These are phyloP conservation scores for Gymnopus androsaceus DNA, from an alignment of 1,284 basidiomycete genomes.

Conservation along the genomic window DNA sequence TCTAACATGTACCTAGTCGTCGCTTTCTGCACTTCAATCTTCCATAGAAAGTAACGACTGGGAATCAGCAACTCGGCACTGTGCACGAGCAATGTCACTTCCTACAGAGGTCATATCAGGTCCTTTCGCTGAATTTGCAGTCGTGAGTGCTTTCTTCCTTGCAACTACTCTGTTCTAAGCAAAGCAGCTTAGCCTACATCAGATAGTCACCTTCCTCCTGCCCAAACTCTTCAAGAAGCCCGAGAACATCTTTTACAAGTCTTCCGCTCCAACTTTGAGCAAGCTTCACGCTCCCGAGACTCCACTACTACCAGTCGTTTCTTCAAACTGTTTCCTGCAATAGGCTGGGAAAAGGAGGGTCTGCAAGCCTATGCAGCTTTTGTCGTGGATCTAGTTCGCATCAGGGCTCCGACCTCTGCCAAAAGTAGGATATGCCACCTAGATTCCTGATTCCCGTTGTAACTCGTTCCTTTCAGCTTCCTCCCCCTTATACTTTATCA, in stretches of 20 bases:
- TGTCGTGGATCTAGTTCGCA: conserved; percentile 87
- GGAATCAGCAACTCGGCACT: conserved; percentile 92
- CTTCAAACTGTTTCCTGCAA: conserved; percentile 95
- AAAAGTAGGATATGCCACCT: conserved; percentile 61
- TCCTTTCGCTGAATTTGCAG: conserved; percentile 83
- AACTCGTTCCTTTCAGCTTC: conserved; percentile 57
- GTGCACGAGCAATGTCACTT: conserved; percentile 86
- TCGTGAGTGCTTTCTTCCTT: conserved; percentile 67
- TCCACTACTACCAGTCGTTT: conserved; percentile 89
- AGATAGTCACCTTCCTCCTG: conserved; percentile 83
- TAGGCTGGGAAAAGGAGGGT: conserved; percentile 90
- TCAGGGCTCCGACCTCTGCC: conserved; percentile 71
- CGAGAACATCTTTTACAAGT: conserved; percentile 76
- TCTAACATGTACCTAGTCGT: conserved; percentile 53
- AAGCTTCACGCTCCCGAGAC: conserved; percentile 78
- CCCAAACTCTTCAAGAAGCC: conserved; percentile 77
- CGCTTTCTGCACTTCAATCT: conserved; percentile 72
- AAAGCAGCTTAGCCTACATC: conserved; percentile 73
- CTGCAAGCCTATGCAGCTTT: conserved; percentile 93
- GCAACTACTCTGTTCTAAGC: conserved; percentile 17
- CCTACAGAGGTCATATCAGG: conserved; percentile 79
- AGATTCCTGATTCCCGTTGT: conserved; percentile 6
- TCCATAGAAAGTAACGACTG: conserved; percentile 89
- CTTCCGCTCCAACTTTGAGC: conserved; percentile 79
- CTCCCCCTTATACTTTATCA: conserved; percentile 87